A percentile compares a stretch with the other conserved stretches of the same genome.
Evolutionary conservation across 2,329 filamentous ascomycete genomes (phyloP).

Genomic region (Aspergillus ochraceoroseus): DNA sequence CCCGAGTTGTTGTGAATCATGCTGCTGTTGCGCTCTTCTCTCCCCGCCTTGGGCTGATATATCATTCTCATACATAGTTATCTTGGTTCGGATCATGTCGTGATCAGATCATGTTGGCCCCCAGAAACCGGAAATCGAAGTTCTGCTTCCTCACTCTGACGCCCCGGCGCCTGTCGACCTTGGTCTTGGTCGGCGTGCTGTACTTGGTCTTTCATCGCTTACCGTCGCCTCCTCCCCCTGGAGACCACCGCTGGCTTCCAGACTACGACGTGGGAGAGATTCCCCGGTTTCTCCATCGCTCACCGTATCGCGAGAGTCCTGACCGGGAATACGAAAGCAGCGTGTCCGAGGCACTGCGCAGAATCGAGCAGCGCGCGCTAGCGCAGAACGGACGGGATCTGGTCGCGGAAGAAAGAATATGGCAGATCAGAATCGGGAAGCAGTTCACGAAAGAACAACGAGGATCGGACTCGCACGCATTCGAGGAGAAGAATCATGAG

Average conservation of each 20-base stretch:
- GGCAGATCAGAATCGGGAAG: slow-evolving; percentile 30
- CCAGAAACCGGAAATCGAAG: too few relatives aligned
- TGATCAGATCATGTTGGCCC: too few relatives aligned
- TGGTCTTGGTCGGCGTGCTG: slow-evolving; percentile 12
- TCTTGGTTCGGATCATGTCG: too few relatives aligned
- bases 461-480: slow-evolving; percentile 24
- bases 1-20: too few relatives aligned
- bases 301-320: slow-evolving; percentile 27
- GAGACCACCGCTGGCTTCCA: slow-evolving; percentile 14
- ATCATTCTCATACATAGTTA: too few relatives aligned
- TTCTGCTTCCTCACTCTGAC: too few relatives aligned
- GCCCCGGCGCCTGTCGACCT: slow-evolving; percentile 3
- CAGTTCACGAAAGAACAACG: slow-evolving; percentile 14
- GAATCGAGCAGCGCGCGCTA: slow-evolving; percentile 21
- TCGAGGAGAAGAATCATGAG: slow-evolving; percentile 26
- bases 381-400: slow-evolving; percentile 10
- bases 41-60: too few relatives aligned
- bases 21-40: too few relatives aligned
- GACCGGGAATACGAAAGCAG: slow-evolving; percentile 28
- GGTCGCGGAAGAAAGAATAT: slow-evolving; percentile 23
- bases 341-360: slow-evolving; percentile 23
- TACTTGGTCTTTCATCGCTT: slow-evolving; percentile 8
- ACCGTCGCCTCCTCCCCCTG: slow-evolving; percentile 9
- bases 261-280: slow-evolving; percentile 17
- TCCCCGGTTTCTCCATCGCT: slow-evolving; percentile 29